Base-by-base conservation (phyloP, 768 basidiomycete genomes). In the Lyophyllum decastes region DNA sequence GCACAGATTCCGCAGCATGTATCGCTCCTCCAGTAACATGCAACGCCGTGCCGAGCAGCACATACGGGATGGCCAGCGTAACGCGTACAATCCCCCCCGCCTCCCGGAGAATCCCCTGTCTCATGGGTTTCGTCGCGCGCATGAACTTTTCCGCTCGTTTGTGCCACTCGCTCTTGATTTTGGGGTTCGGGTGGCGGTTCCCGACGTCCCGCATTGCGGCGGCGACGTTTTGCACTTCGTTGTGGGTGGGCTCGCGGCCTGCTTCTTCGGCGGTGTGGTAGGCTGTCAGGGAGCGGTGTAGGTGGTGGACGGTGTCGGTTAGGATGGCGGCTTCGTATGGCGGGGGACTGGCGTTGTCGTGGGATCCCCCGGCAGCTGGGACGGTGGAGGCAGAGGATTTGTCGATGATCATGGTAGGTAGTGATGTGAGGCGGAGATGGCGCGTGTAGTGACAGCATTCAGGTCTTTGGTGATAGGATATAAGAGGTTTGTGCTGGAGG, bases 201-300 rank as follows among this genome's bases (percentile, higher is more conserved):
- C 57, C 61, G 10, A 61, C 61, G 11, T 51, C 38, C 16, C 53
- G 61, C 61, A 61, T 58, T 2, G 61, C 57, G 8, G 11, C 52
- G 19, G 56, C 61, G 14, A 61, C 48, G 4, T 22, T 48, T 34
- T 54, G 52, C 10, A 48, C 57, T 43, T 61, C 53, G 16, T 17
- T 25, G n/a, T 61, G 52, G 8, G 38, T 48, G 11, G 57, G 40
- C 27, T 50, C 52, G 35, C 44, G 52, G 22, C 61, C 61, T 26
- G 33, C 21, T 24, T 38, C 25, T n/a, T 50, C 49, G 2, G 48
- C 41, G 21, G 21, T 22, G 5, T 55, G 35, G 53, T 55, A 60
- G 1, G 41, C 45, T 17, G 44, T 19, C 3, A 55, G 46, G 19
- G 33, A 52, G 9, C 30, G 53, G 45, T 60, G 48, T 10, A 59